Evolutionary conservation across 2,329 filamentous ascomycete species (phyloP), one percentile per base, ranked within the genome.

Genomic region (Fusarium sp.): DNA sequence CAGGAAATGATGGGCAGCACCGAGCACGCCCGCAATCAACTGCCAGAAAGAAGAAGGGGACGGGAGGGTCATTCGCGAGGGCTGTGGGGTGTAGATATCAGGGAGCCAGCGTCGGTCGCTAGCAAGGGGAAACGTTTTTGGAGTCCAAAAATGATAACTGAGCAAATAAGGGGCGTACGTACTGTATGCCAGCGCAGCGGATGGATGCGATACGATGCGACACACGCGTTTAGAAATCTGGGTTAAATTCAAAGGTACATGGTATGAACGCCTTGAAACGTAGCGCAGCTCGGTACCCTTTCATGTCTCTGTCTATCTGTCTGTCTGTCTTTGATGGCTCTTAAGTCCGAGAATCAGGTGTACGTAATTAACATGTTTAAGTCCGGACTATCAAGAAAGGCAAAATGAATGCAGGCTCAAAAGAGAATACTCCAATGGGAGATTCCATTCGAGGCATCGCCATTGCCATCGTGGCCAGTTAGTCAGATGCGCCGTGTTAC

Each of bases 41-140:
- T 72, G 63, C 69, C 63, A 72, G 63, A 69, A 60, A 48, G 39
- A 55, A 65, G 58, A 72, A 69, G 69, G 64, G 69, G 69, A 65
- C 69, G 63, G 67, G 66, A 69, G 66, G 69, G 69, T 63, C 54
- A 65, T 49, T 41, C 7, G 19, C 49, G n/a, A 54, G 39, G 68
- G 63, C 33, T 58, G 69, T 56, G 70, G 69, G 58, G 56, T 72
- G 69, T n/a, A 9, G 15, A 21, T 42, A 44, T n/a, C 33, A 46
- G 25, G 25, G 39, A 37, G 21, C 46, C 46, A 49, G 29, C 18
- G n/a, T 35, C 48, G 5, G 48, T 21, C n/a, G 19, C 19, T 42
- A 27, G 39, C 31, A 61, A 69, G 64, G 64, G 65, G 49, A 38
- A 51, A 29, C 39, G 18, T 31, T 65, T 69, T 66, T 66, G 64